Percentiles rank a stretch among this genome's conserved stretches.
Evolutionary conservation across 495 filamentous ascomycete species (phyloP).

Genomic region (Hypoxylon intermedium): DNA sequence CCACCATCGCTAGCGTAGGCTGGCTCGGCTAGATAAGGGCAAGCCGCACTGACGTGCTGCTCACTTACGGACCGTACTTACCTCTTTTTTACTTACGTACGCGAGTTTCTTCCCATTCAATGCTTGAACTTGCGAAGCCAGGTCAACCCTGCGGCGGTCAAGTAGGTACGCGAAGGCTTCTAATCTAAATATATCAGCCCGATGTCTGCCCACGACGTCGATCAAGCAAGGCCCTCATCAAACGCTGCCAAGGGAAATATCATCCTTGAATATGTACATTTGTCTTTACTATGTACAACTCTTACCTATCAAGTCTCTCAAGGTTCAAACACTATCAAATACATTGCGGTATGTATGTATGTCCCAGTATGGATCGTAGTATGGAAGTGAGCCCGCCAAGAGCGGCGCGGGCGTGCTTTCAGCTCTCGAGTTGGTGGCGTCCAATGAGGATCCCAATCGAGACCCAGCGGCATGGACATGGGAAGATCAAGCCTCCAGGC

Average conservation of each 20-base stretch:
- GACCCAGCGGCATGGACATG: constrained; percentile 35
- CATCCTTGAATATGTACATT: neutral
- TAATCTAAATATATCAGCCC: constrained; percentile 32
- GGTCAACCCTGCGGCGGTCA: constrained; percentile 20
- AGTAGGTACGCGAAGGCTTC: constrained; percentile 21
- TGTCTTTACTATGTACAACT: neutral
- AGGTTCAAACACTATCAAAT: too few species aligned
- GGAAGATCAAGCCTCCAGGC: constrained; percentile 31
- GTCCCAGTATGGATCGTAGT: constrained; percentile 9
- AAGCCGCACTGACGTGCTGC: constrained; percentile 16
- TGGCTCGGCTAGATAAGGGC: constrained; percentile 20
- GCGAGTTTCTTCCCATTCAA: constrained; percentile 11
- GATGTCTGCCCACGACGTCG: neutral
- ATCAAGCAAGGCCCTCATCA: neutral
- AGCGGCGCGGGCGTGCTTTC: constrained; percentile 14
- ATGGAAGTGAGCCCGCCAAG: constrained; percentile 21
- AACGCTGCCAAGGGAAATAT: neutral
- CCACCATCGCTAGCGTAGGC: constrained; percentile 3
- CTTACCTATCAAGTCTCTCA: too few species aligned
- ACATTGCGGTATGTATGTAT: too few species aligned
- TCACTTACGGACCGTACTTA: too few species aligned
- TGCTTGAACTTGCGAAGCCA: neutral
- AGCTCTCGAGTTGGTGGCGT: constrained; percentile 21
- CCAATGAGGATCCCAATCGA: constrained; percentile 24
- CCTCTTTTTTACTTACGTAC: neutral